These are phyloP conservation scores for Tripterygium wilfordii DNA, from an alignment of 177 flowering plant genomes.

Conservation along the genomic window DNA sequence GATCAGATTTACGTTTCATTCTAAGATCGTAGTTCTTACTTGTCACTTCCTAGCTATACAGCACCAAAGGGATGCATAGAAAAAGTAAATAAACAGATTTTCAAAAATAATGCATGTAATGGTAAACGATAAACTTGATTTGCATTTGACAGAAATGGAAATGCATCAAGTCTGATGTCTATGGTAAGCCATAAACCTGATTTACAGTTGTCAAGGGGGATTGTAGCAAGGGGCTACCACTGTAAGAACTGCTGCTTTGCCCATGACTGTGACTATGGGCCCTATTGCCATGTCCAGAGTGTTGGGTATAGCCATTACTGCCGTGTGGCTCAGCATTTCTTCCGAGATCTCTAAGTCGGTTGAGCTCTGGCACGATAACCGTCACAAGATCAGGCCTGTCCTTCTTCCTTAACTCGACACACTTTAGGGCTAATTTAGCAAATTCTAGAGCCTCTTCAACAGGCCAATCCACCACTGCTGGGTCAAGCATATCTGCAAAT, in stretches of 20 bases:
- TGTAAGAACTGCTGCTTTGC: not conserved
- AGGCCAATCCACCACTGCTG: constrained; percentile 67
- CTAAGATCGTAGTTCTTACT: too few species aligned
- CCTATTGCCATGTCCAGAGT: not conserved
- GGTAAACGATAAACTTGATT: constrained; percentile 6
- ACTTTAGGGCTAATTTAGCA: constrained; percentile 49
- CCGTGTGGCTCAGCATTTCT: not conserved
- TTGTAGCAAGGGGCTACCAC: not conserved
- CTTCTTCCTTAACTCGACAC: constrained; percentile 58
- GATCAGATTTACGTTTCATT: too few species aligned
- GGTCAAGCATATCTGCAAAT: constrained; percentile 53
- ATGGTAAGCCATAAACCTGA: constrained; percentile 5
- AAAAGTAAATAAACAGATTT: not conserved
- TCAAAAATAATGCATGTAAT: not conserved
- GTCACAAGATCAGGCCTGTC: constrained; percentile 71
- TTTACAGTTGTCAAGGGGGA: not conserved
- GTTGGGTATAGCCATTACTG: not conserved
- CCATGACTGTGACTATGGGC: not conserved
- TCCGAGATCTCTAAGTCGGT: constrained; percentile 39
- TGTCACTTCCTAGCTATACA: not conserved
- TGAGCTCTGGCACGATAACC: constrained; percentile 61
- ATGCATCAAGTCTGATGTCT: too few species aligned
- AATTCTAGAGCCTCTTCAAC: constrained; percentile 41
- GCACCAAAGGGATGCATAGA: too few species aligned
- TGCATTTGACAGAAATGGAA: not conserved